Conservation (phyloP, 2,329 filamentous ascomycete genomes). For the Colletotrichum horii region DNA sequence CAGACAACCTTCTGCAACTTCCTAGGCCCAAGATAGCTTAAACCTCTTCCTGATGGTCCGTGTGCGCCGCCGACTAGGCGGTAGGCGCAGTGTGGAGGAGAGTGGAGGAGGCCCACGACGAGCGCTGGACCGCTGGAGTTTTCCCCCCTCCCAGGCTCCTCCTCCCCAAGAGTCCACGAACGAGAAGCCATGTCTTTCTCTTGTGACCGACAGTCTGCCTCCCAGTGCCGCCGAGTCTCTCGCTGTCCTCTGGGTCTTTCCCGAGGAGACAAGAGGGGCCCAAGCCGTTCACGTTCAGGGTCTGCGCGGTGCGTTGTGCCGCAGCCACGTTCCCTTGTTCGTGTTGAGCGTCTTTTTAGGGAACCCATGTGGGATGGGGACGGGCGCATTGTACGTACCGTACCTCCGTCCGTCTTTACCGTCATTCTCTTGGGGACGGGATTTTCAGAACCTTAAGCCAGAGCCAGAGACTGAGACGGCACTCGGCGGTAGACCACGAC, state of each 20-base stretch:
- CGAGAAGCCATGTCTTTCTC: neutral
- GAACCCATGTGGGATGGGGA: neutral
- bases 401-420: neutral
- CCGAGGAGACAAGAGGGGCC: neutral
- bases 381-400: neutral
- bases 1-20: neutral
- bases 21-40: slow-evolving; percentile 10
- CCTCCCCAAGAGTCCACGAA: neutral
- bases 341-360: neutral
- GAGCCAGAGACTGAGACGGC: neutral
- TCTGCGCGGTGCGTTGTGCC: neutral
- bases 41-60: neutral
- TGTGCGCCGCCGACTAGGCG: neutral
- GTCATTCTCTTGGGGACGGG: neutral
- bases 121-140: neutral
- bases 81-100: slow-evolving; percentile 4
- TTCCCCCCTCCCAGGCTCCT: neutral
- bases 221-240: neutral
- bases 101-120: neutral
- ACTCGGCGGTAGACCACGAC: neutral
- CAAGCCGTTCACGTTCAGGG: neutral
- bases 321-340: neutral
- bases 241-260: neutral
- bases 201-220: neutral
- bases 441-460: neutral